Base-by-base conservation (phyloP, 192 early-diverging fungal genomes). In the Backusella macrospora region DNA sequence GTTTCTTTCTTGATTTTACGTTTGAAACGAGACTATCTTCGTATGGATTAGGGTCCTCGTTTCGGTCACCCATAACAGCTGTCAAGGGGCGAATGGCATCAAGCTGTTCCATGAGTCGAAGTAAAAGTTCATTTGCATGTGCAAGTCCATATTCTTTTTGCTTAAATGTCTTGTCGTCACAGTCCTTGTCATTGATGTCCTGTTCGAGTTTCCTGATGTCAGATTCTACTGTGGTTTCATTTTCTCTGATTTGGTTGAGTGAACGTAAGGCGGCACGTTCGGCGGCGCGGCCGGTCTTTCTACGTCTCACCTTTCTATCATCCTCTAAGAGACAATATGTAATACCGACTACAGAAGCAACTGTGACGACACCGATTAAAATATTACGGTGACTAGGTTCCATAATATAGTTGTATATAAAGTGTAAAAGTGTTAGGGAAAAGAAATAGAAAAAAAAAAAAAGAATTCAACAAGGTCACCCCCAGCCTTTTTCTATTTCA, bases 41-140 rank as follows among this genome's bases (percentile, higher is more conserved):
- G 45, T 13, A 68, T 4, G 23, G 43, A 26, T 43, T 68, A 26
- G 67, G 43, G 0, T 68, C 67, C 21, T 46, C 16, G 37, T 66
- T 40, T 14, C 5, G 16, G 3, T 23, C 67, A 8, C 43, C 43
- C 45, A 47, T 29, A 68, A 68, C 12, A 13, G 26, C 44, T 29
- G 67, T 68, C 23, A 68, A 68, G 15, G 67, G 67, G 45, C 67
- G 13, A 47, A 68, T 68, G 21, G 67, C 67, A 16, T 68, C 67
- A 6, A 68, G 44, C 34, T 44, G 43, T n/a, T 68, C 67, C 67
- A 68, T 68, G 13, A 47, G 26, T 68, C 13, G 42, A 29, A 68
- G 18, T 21, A 68, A 34, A 7, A 68, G 18, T 68, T 68, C 67
- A 15, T 68, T 68, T 4, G 67, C 18, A 23, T 68, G 67, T 5